Conservation (phyloP, 2,329 filamentous ascomycete genomes). For the Meredithiella fracta region DNA sequence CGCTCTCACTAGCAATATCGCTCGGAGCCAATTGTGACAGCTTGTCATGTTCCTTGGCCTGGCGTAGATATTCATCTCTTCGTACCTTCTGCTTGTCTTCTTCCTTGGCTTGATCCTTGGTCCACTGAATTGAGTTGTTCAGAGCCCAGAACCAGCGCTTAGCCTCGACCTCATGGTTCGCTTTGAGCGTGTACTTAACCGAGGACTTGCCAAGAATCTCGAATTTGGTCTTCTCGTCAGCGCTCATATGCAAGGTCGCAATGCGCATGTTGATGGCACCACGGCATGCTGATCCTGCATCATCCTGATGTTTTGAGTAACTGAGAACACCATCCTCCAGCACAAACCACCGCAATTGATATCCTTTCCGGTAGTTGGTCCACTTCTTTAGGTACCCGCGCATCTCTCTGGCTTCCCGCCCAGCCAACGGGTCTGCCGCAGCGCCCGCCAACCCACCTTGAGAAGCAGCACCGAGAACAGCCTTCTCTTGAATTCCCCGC, state of each 20-base stretch:
- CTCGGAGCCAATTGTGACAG: constrained; percentile 30
- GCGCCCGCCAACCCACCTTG: constrained; percentile 36
- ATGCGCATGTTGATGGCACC: constrained; percentile 99
- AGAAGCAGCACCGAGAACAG: constrained; percentile 58
- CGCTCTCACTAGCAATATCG: constrained; percentile 36
- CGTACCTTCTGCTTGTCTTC: constrained; percentile 63
- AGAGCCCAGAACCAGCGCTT: constrained; percentile 99
- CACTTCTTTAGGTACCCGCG: constrained; percentile 98
- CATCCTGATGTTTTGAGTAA: constrained; percentile 98
- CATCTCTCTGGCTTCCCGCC: constrained; percentile 87
- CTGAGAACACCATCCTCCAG: constrained; percentile 92
- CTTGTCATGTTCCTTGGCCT: constrained; percentile 60
- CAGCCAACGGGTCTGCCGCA: constrained; percentile 46
- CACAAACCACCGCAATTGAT: constrained; percentile 95
- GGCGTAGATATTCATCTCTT: constrained; percentile 57
- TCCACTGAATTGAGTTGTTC: constrained; percentile 97
- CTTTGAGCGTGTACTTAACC: constrained; percentile 94
- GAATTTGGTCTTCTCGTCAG: constrained; percentile 93
- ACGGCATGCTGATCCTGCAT: constrained; percentile 86
- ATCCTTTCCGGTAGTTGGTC: constrained; percentile 97
- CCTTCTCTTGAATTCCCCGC: constrained; percentile 90
- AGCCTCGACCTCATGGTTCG: constrained; percentile 93
- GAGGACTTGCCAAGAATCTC: constrained; percentile 97
- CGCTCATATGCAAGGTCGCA: constrained; percentile 83
- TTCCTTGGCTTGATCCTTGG: constrained; percentile 89